Evolutionary conservation across 805 yeast genomes (phyloP).

Genomic region (Isabelozyma rhagii): DNA sequence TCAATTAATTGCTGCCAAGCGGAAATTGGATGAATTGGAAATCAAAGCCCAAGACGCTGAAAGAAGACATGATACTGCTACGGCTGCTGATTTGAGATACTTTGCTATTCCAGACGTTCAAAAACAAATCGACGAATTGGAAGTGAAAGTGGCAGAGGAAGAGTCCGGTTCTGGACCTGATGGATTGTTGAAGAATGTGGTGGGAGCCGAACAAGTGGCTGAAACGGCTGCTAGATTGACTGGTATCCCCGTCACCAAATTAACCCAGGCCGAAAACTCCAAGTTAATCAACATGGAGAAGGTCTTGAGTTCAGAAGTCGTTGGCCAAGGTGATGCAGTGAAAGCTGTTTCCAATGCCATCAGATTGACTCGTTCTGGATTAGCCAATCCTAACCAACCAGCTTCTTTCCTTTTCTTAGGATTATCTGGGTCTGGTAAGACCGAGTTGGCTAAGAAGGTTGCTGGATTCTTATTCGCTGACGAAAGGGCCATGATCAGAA

Average conservation of each 20-base stretch:
- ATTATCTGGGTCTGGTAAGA: constrained; percentile 96
- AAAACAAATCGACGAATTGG: constrained; percentile 71
- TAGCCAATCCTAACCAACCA: constrained; percentile 95
- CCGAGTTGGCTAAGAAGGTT: constrained; percentile 93
- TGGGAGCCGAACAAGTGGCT: constrained; percentile 88
- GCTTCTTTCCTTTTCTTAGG: constrained; percentile 94
- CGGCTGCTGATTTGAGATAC: constrained; percentile 94
- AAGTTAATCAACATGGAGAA: constrained; percentile 94
- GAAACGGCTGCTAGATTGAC: constrained; percentile 96
- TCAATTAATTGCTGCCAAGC: constrained; percentile 82
- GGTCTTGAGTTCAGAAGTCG: constrained; percentile 76
- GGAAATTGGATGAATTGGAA: constrained; percentile 88
- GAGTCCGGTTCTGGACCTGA: constrained; percentile 58
- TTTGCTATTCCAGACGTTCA: constrained; percentile 95
- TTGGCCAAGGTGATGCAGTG: constrained; percentile 95
- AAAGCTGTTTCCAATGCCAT: constrained; percentile 95
- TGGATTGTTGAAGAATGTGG: constrained; percentile 81
- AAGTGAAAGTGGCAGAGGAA: constrained; percentile 74
- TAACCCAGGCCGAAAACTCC: constrained; percentile 91
- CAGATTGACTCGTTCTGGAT: constrained; percentile 88
- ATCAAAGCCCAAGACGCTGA: constrained; percentile 94
- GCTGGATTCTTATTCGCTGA: constrained; percentile 96
- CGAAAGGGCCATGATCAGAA: constrained; percentile 94
- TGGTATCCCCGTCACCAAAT: constrained; percentile 93
- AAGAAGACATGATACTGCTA: constrained; percentile 89